Base-by-base conservation (phyloP, 345 rosid species). In the Aurinia saxatilis region DNA sequence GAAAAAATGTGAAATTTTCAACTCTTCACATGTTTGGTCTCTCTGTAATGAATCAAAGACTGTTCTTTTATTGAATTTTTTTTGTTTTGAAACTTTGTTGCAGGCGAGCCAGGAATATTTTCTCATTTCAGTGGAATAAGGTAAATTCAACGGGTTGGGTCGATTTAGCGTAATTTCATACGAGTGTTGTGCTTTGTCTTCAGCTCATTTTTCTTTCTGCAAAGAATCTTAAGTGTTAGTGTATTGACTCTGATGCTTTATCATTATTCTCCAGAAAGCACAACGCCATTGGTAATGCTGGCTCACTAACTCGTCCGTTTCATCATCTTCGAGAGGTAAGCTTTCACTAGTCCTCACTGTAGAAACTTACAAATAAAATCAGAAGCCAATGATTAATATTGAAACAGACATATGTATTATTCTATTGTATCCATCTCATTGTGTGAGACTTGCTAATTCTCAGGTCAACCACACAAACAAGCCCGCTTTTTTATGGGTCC, bases 261-360 rank as follows among this genome's bases (percentile, higher is more conserved):
- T 31, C 30, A 37, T 59, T 45, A 7, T 65, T 73, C 31, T 47
- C 23, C 50, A 73, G 77, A 33, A 38, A 61, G 8, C 49, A 48
- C 33, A 56, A 8, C 10, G 11, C 41, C 25, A 39, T 67, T 53
- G 27, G 60, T 29, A 60, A 37, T 60, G 13, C n/a, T 48, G 57
- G 52, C 12, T 2, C 23, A 5, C 53, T 41, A n/a, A 14, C 23
- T 25, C 16, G 46, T 54, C 52, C 40, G 0, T 61, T 66, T 61
- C 60, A 67, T 55, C 65, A 67, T 47, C 30, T 60, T 55, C 59
- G 46, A 6, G 25, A 37, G 54, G 77, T 73, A 55, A 48, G 41
- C 17, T 72, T 52, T 9, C 56, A 51, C 15, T 14, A 52, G 19
- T 53, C 48, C 11, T 37, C 27, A 15, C 9, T 11, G 11, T 10